Percentiles rank a stretch among this genome's conserved stretches.
These are phyloP conservation scores for Rhododendron griersonianum DNA, from an alignment of 148 eudicot genomes.

Conservation along the genomic window DNA sequence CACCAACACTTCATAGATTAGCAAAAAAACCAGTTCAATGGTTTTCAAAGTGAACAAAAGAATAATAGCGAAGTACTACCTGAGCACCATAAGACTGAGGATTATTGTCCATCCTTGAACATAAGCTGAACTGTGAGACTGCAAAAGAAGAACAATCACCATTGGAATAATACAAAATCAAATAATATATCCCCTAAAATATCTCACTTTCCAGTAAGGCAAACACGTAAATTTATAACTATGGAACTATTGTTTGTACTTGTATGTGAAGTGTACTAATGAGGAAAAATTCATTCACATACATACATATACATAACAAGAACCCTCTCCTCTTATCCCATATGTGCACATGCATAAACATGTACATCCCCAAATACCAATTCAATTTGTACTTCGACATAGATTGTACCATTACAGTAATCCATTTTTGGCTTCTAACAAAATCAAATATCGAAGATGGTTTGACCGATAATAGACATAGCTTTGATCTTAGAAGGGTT, in stretches of 20 bases:
- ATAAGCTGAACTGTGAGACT: background rate
- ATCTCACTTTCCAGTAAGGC: background rate
- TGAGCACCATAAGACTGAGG: constrained; percentile 56
- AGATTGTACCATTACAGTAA: background rate
- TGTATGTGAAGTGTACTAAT: background rate
- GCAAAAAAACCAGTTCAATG: background rate
- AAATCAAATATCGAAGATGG: background rate
- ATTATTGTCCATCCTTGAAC: constrained; percentile 48
- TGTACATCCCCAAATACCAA: background rate
- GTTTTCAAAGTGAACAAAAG: background rate
- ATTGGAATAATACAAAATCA: background rate
- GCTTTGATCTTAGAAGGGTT: background rate
- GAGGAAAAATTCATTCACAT: background rate
- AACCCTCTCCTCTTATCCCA: background rate
- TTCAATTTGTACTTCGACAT: background rate
- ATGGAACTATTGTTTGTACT: background rate
- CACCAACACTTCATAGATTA: background rate
- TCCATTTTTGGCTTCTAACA: background rate
- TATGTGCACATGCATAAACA: background rate
- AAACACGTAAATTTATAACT: background rate
- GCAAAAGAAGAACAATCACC: background rate
- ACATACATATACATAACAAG: background rate
- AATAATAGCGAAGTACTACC: constrained; percentile 26
- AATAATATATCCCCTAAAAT: background rate
- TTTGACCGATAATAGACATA: background rate